A percentile compares a stretch with the other conserved stretches of the same genome.
phyloP scores from a whole-genome alignment of 306 rosid species.

The Sesbania bispinosa region DNA sequence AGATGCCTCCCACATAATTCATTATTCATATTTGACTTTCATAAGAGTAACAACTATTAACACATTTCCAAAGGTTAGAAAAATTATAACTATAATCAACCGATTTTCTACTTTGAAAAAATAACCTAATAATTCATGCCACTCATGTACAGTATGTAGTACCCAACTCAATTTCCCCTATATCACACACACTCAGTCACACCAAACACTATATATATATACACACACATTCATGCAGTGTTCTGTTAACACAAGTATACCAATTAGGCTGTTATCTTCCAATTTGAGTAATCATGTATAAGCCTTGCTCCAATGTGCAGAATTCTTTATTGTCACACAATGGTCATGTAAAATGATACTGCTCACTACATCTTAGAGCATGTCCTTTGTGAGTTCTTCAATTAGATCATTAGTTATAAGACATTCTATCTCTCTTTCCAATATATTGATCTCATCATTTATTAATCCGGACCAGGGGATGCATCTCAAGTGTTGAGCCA shows the following conservation, averaged over 20 bases:
- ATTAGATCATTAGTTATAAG: constrained; percentile 66
- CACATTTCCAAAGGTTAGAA: neutral
- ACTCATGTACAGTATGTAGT: constrained; percentile 41
- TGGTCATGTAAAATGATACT: constrained; percentile 22
- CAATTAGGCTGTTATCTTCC: constrained; percentile 36
- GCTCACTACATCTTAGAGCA: constrained; percentile 33
- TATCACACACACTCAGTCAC: constrained; percentile 35
- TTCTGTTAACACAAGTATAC: constrained; percentile 29
- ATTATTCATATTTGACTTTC: constrained; percentile 2
- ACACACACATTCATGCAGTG: constrained; percentile 35
- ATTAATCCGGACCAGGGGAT: constrained; percentile 53
- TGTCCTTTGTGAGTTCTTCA: constrained; percentile 64
- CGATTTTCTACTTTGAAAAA: constrained; percentile 11
- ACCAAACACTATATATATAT: constrained; percentile 24
- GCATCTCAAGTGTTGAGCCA: constrained; percentile 55
- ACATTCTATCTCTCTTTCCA: constrained; percentile 66
- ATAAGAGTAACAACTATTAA: neutral
- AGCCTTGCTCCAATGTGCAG: constrained; percentile 30
- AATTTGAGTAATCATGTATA: constrained; percentile 27
- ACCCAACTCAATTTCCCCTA: constrained; percentile 30
- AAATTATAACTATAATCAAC: constrained; percentile 16
- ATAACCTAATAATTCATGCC: constrained; percentile 30
- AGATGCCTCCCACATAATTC: neutral
- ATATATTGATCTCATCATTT: constrained; percentile 45
- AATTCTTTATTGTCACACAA: constrained; percentile 12